Evolutionary conservation across 768 basidiomycete genomes (phyloP), one percentile per base, ranked within the genome.

Genomic region (Lactifluus hygrophoroides): DNA sequence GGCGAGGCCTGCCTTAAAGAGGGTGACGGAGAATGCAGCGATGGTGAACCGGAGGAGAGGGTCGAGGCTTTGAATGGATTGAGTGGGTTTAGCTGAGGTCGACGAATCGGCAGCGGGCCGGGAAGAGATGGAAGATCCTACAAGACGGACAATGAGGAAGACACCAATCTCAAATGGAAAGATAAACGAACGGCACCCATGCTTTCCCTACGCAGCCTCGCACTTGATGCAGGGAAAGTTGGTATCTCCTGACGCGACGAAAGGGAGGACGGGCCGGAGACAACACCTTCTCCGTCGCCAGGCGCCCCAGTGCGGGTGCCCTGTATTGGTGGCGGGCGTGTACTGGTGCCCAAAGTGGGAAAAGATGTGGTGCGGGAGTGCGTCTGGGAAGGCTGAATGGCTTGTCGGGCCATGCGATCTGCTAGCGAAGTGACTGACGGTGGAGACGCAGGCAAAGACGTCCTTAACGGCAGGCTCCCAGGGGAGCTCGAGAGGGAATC

Each of bases 191-290:
- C 70, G 48, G 71, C 69, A 54, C 71, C 70, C 35, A 76, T 66
- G 65, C 80, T 82, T 65, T 83, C 82, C 64, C 66, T 78, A 55
- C 83, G 70, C 10, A 80, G 66, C 40, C 82, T 75, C 19, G 76
- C 69, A 23, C 63, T 54, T 23, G 73, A 16, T n/a, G 8, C 10
- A 27, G 49, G 54, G 35, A 67, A 60, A 19, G 52, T 45, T 52
- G 50, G 44, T 14, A 51, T 35, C 48, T 60, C 59, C 21, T 56
- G 68, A 34, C 71, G 65, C 17, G 70, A 80, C 14, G 76, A 76
- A 27, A 71, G 61, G 30, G 76, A 71, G 1, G 78, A 79, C 6
- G 75, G 61, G 7, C 68, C 73, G 7, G 77, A 78, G 1, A 69
- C 67, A 2, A 73, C 72, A 14, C 71, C 72, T 16, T 66, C 59